A percentile compares a stretch with the other conserved stretches of the same genome.
Conservation (phyloP, 2,329 filamentous ascomycete genomes). For the Tolypocladium ophioglossoides region DNA sequence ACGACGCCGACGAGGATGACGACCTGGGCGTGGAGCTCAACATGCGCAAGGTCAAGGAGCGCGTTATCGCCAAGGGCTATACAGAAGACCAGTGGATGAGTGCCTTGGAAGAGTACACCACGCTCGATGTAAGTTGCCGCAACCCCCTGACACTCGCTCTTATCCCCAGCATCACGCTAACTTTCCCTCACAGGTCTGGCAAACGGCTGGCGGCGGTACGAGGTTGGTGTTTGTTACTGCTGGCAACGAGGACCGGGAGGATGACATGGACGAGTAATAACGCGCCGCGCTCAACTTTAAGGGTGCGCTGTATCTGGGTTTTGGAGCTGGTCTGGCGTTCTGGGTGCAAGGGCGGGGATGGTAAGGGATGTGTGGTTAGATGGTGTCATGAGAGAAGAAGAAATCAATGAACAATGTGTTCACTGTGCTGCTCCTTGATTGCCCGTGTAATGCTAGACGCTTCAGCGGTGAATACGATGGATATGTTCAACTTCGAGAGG, state of each 20-base stretch:
- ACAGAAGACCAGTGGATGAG: conserved; percentile 85
- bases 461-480: neutral
- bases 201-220: conserved; percentile 61
- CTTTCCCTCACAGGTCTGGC: conserved; percentile 52
- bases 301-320: neutral
- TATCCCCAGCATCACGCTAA: conserved; percentile 23
- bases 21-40: conserved; percentile 58
- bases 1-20: conserved; percentile 46
- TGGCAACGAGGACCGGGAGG: conserved; percentile 36
- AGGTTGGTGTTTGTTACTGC: conserved; percentile 61
- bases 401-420: neutral
- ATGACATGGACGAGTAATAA: conserved; percentile 34
- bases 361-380: neutral
- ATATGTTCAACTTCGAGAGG: neutral
- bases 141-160: neutral
- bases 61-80: conserved; percentile 92
- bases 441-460: neutral
- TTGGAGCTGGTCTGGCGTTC: conserved; percentile 20
- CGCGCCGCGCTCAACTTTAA: neutral
- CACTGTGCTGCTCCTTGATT: neutral
- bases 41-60: conserved; percentile 78
- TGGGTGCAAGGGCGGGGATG: conserved; percentile 6
- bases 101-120: conserved; percentile 81
- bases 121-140: conserved; percentile 68
- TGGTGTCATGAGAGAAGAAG: neutral